Evolutionary conservation across 1,139 yeast species (phyloP).

Genomic region (Zygosaccharomyces pseudobailii): DNA sequence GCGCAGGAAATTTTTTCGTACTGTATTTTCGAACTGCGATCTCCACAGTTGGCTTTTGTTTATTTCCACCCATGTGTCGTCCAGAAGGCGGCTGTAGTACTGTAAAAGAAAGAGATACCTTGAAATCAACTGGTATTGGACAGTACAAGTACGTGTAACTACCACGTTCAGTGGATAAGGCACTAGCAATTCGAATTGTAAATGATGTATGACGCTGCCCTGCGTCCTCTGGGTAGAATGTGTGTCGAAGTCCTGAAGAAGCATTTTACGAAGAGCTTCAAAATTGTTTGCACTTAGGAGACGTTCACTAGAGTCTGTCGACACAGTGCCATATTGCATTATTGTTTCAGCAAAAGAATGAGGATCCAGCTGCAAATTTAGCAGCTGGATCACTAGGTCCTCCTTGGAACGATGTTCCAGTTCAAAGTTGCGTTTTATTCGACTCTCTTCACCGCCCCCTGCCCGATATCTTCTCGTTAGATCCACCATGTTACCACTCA

Average conservation of each 20-base stretch:
- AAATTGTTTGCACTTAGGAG: conserved; percentile 23
- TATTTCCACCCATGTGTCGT: conserved; percentile 70
- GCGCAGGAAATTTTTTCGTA: conserved; percentile 16
- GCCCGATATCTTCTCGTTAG: conserved; percentile 18
- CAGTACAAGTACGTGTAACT: conserved; percentile 62
- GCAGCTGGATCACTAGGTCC: conserved; percentile 27
- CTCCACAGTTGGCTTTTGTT: conserved; percentile 67
- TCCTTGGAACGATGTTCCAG: conserved; percentile 10
- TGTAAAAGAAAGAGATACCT: conserved; percentile 64
- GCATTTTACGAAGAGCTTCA: conserved; percentile 22
- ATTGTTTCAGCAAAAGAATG: conserved; percentile 27
- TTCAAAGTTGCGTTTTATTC: conserved; percentile 26
- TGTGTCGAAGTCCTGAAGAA: conserved; percentile 20
- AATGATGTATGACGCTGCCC: conserved; percentile 45
- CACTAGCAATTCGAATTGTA: conserved; percentile 62
- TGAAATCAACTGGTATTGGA: conserved; percentile 76
- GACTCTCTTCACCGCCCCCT: conserved; percentile 15
- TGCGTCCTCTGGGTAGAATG: conserved; percentile 34
- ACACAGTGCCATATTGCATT: conserved; percentile 16
- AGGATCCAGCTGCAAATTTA: conserved; percentile 31
- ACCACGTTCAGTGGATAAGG: conserved; percentile 87
- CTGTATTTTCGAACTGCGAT: conserved; percentile 33
- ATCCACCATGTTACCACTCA: conserved; percentile 25
- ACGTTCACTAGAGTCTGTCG: conserved; percentile 7
- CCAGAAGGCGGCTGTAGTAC: conserved; percentile 56